phyloP scores from a whole-genome alignment of 176 grass and related monocot species.

The Cenchrus fungigraminus region DNA sequence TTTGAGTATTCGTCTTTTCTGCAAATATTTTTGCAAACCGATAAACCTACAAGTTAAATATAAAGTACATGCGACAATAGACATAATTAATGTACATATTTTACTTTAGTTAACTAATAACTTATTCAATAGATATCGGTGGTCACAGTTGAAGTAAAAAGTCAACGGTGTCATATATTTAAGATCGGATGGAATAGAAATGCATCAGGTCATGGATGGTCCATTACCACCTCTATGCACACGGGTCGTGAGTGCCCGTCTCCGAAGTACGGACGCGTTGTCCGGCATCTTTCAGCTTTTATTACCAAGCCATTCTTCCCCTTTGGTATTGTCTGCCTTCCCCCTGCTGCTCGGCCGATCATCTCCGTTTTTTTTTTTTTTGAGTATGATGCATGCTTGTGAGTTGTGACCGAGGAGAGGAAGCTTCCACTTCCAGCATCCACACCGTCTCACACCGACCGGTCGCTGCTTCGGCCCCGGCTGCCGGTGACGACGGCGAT shows the following conservation, averaged over 20 bases:
- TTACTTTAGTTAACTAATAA: too few species aligned
- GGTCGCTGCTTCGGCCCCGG: not conserved
- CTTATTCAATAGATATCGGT: too few species aligned
- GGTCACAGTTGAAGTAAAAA: too few species aligned
- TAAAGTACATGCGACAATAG: too few species aligned
- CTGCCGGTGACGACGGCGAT: not conserved
- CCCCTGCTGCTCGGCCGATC: not conserved
- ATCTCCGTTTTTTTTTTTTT: not conserved
- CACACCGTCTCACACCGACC: not conserved
- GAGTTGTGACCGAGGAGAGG: not conserved
- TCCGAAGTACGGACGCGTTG: not conserved
- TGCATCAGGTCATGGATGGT: too few species aligned
- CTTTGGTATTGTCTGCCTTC: not conserved
- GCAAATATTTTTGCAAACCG: too few species aligned
- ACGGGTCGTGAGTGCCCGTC: not conserved
- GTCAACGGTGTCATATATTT: too few species aligned
- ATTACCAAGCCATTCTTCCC: not conserved
- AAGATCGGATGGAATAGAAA: too few species aligned
- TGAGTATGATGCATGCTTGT: not conserved
- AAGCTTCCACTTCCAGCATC: not conserved
- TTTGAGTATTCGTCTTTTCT: too few species aligned
- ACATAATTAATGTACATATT: too few species aligned
- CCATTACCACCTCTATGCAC: too few species aligned
- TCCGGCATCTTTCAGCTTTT: slow-evolving; percentile 13
- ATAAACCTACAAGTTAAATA: too few species aligned